phyloP scores from a whole-genome alignment of 768 basidiomycete species.

The Dentipellis sp. region DNA sequence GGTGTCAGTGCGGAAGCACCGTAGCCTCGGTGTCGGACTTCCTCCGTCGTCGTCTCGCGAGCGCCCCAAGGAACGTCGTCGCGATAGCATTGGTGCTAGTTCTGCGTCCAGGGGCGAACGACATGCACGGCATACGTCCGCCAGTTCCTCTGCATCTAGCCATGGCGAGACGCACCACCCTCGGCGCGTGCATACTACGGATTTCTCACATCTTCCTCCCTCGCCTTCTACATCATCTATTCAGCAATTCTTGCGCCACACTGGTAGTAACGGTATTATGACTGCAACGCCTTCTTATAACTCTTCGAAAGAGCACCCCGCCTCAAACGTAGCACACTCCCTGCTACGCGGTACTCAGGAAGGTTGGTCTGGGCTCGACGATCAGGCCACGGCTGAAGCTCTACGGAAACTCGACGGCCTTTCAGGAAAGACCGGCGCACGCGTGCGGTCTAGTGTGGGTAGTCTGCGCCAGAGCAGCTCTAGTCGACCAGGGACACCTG shows the following conservation, averaged over 20 bases:
- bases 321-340: slow-evolving; percentile 75
- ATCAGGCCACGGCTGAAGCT: slow-evolving; percentile 84
- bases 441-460: slow-evolving; percentile 66
- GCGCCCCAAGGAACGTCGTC: slow-evolving; percentile 34
- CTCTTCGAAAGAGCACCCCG: slow-evolving; percentile 33
- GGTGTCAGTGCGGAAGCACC: slow-evolving; percentile 10
- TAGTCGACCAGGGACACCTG: slow-evolving; percentile 63
- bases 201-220: slow-evolving; percentile 86
- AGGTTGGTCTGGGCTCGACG: slow-evolving; percentile 83
- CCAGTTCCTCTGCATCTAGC: slow-evolving; percentile 58
- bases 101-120: slow-evolving; percentile 9
- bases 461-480: slow-evolving; percentile 39
- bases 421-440: slow-evolving; percentile 55
- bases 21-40: slow-evolving; percentile 13
- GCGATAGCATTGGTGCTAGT: slow-evolving; percentile 22
- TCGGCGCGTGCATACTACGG: slow-evolving; percentile 59
- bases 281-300: slow-evolving; percentile 28
- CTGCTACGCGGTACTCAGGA: slow-evolving; percentile 81
- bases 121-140: slow-evolving; percentile 61
- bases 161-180: slow-evolving; percentile 37
- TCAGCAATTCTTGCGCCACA: slow-evolving; percentile 67
- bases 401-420: slow-evolving; percentile 90
- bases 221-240: slow-evolving; percentile 89
- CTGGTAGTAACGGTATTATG: slow-evolving; percentile 31
- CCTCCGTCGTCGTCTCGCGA: slow-evolving; percentile 29